phyloP scores from a whole-genome alignment of 768 basidiomycete species.

The Phylloporus arenicola region DNA sequence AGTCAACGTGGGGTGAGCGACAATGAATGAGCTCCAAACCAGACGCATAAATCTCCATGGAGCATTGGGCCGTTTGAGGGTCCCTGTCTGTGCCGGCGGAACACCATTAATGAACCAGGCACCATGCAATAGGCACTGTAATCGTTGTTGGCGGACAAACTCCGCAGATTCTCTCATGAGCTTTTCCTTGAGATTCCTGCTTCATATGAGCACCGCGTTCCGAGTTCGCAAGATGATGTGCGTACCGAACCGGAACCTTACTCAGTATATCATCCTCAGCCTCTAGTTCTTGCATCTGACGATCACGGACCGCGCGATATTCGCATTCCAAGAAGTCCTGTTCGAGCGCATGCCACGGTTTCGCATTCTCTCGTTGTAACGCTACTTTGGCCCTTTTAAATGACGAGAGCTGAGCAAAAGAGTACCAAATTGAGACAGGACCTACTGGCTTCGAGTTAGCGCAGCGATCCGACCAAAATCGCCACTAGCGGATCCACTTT shows the following conservation, averaged over 20 bases:
- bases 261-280: slow-evolving; percentile 81
- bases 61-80: slow-evolving; percentile 50
- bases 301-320: slow-evolving; percentile 79
- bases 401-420: slow-evolving; percentile 5
- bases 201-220: slow-evolving; percentile 4
- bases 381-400: slow-evolving; percentile 65
- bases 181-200: slow-evolving; percentile 78
- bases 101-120: slow-evolving; percentile 89
- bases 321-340: slow-evolving; percentile 75
- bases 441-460: slow-evolving; percentile 80
- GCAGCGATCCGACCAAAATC: slow-evolving; percentile 79
- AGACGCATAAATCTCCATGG: slow-evolving; percentile 87
- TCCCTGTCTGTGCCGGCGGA: slow-evolving; percentile 39
- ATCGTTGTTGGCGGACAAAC: slow-evolving; percentile 83
- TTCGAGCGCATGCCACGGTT: slow-evolving; percentile 82
- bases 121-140: slow-evolving; percentile 82
- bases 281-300: slow-evolving; percentile 88
- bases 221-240: not conserved
- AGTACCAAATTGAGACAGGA: slow-evolving; percentile 13
- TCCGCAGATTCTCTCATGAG: slow-evolving; percentile 87
- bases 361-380: slow-evolving; percentile 64
- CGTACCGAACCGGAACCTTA: slow-evolving; percentile 81
- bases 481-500: slow-evolving; percentile 68
- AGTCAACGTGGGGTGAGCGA: not conserved
- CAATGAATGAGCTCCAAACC: slow-evolving; percentile 38